Base-by-base conservation (phyloP, 257 asterid genomes). In the Misopates orontium region DNA sequence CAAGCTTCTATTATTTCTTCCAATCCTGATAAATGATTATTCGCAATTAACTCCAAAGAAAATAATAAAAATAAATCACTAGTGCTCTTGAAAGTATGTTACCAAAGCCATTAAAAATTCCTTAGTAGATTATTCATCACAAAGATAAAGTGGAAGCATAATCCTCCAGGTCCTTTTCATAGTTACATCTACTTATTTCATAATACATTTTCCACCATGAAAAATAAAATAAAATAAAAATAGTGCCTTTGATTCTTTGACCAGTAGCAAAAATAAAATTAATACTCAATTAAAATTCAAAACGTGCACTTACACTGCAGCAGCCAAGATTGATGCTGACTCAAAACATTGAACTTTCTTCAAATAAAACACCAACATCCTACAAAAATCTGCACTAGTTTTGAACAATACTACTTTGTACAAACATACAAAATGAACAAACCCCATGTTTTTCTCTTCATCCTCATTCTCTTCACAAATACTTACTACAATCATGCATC, bases 271-370 rank as follows among this genome's bases (percentile, higher is more conserved):
- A 8, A 10, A 8, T 44, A 16, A 20, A 8, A 28, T 11, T 17
- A 31, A 31, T 19, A 21, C 28, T 74, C 75, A 63, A 68, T 41
- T 57, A 12, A 54, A 55, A 25, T n/a, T 64, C 11, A 13, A 58
- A 60, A 39, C 62, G 49, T 28, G 61, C 31, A 24, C 8, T 67
- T 56, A 60, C 66, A 66, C 62, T 67, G 31, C 65, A 61, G 80
- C 81, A 62, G 77, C 77, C 81, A 67, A 67, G 16, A 56, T 68
- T 68, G 78, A 72, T 77, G 52, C 56, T 68, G 53, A 62, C 81
- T n/a, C n/a, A n/a, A n/a, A n/a, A n/a, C n/a, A n/a, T n/a, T 60
- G 16, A 49, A 20, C 64, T 53, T 53, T 53, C 49, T 67, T 39
- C 40, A 42, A 50, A 13, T 31, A 36, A 61, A 51, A 16, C 41